Evolutionary conservation across 805 yeast species (phyloP), one percentile per base, ranked within the genome.

Genomic region (Candida boleticola): DNA sequence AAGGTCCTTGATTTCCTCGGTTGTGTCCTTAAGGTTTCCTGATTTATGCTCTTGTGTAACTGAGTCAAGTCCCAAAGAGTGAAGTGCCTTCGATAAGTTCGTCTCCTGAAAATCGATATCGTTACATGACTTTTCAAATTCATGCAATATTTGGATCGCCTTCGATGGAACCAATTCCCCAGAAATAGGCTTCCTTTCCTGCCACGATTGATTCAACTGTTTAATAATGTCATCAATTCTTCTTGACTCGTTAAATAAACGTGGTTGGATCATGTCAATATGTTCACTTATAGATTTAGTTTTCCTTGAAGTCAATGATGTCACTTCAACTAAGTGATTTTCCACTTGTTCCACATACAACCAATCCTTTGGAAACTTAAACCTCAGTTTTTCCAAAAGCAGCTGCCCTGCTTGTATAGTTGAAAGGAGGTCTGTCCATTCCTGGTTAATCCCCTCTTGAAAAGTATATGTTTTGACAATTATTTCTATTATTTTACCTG

Each of bases 271-370:
- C 0, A 64, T 48, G n/a, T 71, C 76, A 6, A 59, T 46, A 40
- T 78, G 71, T 0, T 64, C 63, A 6, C 67, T 61, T 5, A 85
- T 63, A 2, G 66, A 46, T 1, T 41, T 46, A 7, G 60, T 54
- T 48, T 77, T 66, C 29, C 55, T 50, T 3, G 48, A 47, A 33
- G 74, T 40, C 9, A 77, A 55, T 29, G 76, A 67, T 1, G 49
- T 40, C 25, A 82, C 53, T 1, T 79, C 64, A 0, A 63, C 51
- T 41, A 70, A 55, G 40, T 77, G 80, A 39, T 65, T 68, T 11
- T 76, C 79, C 0, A 87, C 43, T 49, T 87, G 95, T 31, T 85
- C 93, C 36, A 65, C 66, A 54, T 66, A 77, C 0, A 82, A 46
- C 84, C 89, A 83, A 22, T 73, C 72, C 0, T 60, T 27, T 0